phyloP scores from a whole-genome alignment of 1,284 basidiomycete genomes.

The Pterulicium gracile region DNA sequence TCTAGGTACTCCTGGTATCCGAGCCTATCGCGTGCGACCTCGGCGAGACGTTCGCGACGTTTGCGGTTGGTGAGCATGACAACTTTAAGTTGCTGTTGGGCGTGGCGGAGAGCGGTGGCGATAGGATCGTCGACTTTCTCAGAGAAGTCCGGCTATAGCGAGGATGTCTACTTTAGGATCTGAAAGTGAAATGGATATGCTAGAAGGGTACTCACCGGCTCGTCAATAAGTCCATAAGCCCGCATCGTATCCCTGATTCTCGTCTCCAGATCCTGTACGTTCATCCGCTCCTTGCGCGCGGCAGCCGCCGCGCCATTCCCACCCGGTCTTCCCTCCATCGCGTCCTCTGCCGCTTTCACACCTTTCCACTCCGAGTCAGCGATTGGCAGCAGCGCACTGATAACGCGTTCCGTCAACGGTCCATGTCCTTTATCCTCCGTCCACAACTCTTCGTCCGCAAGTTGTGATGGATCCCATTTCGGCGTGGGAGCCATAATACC shows the following conservation, averaged over 20 bases:
- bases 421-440: slow-evolving; percentile 70
- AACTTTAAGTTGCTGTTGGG: slow-evolving; percentile 71
- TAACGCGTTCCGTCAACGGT: slow-evolving; percentile 69
- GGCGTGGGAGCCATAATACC: slow-evolving; percentile 33
- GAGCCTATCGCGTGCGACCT: slow-evolving; percentile 78
- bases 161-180: slow-evolving; percentile 1
- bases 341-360: slow-evolving; percentile 68
- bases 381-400: slow-evolving; percentile 67
- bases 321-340: slow-evolving; percentile 71
- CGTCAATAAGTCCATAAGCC: slow-evolving; percentile 53
- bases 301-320: slow-evolving; percentile 64
- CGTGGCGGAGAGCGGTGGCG: slow-evolving; percentile 79
- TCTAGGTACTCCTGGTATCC: slow-evolving; percentile 86
- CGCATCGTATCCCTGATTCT: slow-evolving; percentile 63
- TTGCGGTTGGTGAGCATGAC: slow-evolving; percentile 78
- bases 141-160: slow-evolving; percentile 59
- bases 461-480: slow-evolving; percentile 65
- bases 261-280: slow-evolving; percentile 60
- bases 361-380: slow-evolving; percentile 59
- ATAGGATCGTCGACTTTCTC: slow-evolving; percentile 88
- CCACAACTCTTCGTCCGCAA: slow-evolving; percentile 50
- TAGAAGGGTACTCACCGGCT: slow-evolving; percentile 31
- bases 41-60: slow-evolving; percentile 64
- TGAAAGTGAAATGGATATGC: background rate
- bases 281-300: slow-evolving; percentile 51